Base-by-base conservation (phyloP, 306 rosid genomes). In the Sindora glabra region DNA sequence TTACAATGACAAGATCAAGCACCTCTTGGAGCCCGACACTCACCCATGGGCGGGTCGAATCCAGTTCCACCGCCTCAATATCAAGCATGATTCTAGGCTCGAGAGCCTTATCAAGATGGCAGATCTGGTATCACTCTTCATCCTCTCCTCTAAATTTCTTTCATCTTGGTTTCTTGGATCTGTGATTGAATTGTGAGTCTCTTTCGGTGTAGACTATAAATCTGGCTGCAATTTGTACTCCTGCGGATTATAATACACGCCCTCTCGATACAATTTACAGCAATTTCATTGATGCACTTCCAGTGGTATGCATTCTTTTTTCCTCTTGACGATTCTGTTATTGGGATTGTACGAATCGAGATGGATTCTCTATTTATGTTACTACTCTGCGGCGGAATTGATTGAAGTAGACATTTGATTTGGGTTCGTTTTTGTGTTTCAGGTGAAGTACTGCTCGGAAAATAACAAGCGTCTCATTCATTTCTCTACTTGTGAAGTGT, bases 401-500 rank as follows among this genome's bases (percentile, higher is more conserved):
- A 60, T 70, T 70, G 69, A 69, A 29, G 56, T 67, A 18, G 57
- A 67, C 56, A 75, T 70, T 82, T 68, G 64, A 45, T 45, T 44
- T 59, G 59, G 48, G 68, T 72, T 39, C 44, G 8, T 53, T 17
- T 36, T 7, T 37, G 64, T n/a, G 15, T 27, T 64, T 5, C 53
- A 90, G 97, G 97, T 80, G 19, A 90, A 90, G 81, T 86, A 90
- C 79, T 90, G 97, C 49, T 86, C 97, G 16, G 95, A 81, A 60
- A 90, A 86, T 67, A 68, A 75, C 81, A 90, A 84, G 80, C 86
- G 97, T 70, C 80, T 90, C 56, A 86, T 90, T 63, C 95, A 90
- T 77, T 90, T 90, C 68, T 90, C 97, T 10, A 90, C 97, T 13
- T 90, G 97, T 78, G 97, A 90, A 79, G 95, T 90, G 74, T 90